A percentile compares a stretch with the other conserved stretches of the same genome.
Conservation (phyloP, 805 yeast genomes). For the Peterozyma xylosa region DNA sequence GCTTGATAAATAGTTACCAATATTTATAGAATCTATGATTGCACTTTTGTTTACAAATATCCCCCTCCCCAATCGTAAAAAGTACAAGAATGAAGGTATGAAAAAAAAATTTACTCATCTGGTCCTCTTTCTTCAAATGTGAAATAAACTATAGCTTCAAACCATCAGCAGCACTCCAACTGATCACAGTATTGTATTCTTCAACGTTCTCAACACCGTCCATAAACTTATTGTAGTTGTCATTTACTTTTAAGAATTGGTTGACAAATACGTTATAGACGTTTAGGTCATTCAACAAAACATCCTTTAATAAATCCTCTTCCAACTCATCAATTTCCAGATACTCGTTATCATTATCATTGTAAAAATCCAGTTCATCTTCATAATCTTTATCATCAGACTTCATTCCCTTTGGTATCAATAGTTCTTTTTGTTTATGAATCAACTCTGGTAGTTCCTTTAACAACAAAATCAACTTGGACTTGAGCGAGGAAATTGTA, state of each 20-base stretch:
- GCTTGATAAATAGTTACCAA: no score
- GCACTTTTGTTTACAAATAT: no score
- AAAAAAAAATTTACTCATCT: no score
- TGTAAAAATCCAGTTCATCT: conserved; percentile 14
- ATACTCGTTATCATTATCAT: conserved; percentile 14
- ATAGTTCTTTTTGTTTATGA: conserved; percentile 34
- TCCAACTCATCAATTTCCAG: conserved; percentile 20
- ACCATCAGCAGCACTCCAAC: no score
- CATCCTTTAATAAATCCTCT: conserved; percentile 19
- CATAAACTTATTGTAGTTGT: conserved; percentile 4
- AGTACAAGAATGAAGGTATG: no score
- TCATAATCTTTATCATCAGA: conserved; percentile 13
- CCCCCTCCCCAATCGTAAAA: no score
- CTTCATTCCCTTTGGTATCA: conserved; percentile 28
- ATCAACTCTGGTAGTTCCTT: conserved; percentile 42
- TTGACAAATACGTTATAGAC: conserved; percentile 21
- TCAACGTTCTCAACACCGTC: conserved; percentile 1
- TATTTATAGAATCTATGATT: no score
- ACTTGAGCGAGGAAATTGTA: conserved; percentile 17
- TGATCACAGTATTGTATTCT: background rate
- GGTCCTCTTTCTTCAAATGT: no score
- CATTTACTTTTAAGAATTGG: conserved; percentile 4
- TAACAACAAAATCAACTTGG: conserved; percentile 31
- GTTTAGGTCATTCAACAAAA: conserved; percentile 21
- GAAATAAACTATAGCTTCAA: no score